phyloP scores from a whole-genome alignment of 805 yeast genomes.

The Metschnikowia picachoensis region DNA sequence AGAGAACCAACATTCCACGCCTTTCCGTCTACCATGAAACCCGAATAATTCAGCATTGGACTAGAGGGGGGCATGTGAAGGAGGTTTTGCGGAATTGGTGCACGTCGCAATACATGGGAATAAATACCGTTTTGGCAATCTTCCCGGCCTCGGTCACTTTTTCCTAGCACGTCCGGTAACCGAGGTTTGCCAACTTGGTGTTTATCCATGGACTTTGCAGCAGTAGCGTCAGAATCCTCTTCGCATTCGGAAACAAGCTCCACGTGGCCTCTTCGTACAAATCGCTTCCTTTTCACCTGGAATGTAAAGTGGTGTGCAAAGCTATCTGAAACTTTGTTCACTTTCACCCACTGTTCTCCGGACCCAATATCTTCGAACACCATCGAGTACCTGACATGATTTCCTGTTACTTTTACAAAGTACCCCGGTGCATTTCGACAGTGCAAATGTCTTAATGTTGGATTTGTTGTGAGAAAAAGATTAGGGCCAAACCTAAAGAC shows the following conservation, averaged over 20 bases:
- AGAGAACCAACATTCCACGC: slow-evolving; percentile 39
- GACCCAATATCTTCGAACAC: slow-evolving; percentile 16
- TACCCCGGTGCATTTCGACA: slow-evolving; percentile 63
- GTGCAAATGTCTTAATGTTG: slow-evolving; percentile 54
- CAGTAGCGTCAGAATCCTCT: background rate
- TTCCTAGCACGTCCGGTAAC: no score
- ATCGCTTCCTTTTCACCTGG: slow-evolving; percentile 3
- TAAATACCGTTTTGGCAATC: no score
- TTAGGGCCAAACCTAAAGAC: slow-evolving; percentile 50
- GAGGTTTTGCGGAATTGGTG: slow-evolving; percentile 8
- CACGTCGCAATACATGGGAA: background rate
- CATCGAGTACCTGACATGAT: slow-evolving; percentile 5
- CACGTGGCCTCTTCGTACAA: slow-evolving; percentile 4
- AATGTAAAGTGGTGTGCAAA: slow-evolving; percentile 5
- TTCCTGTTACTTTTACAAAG: slow-evolving; percentile 32
- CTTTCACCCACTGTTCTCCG: slow-evolving; percentile 11
- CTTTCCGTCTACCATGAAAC: slow-evolving; percentile 7
- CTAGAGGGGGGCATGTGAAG: slow-evolving; percentile 5
- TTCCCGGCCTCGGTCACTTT: no score
- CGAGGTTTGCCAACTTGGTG: no score
- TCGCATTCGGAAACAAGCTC: background rate
- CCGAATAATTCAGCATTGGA: slow-evolving; percentile 9
- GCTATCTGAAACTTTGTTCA: slow-evolving; percentile 3
- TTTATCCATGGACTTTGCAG: no score
- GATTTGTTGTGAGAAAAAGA: slow-evolving; percentile 63